Evolutionary conservation across 495 filamentous ascomycete genomes (phyloP).

Genomic region (Geoglossum glabrum): DNA sequence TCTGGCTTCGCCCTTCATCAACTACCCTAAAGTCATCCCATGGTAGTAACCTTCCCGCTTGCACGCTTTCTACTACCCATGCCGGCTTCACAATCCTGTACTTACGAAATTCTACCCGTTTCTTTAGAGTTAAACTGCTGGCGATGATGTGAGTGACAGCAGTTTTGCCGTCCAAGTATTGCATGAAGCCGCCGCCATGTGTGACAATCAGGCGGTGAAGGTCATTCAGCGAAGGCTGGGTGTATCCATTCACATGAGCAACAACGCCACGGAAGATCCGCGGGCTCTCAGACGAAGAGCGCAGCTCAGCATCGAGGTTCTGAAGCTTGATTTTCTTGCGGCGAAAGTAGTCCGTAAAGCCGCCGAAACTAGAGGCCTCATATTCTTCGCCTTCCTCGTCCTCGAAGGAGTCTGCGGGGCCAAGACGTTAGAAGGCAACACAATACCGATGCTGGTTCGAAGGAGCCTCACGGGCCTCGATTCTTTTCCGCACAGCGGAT

Average conservation of each 20-base stretch:
- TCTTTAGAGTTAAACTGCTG: constrained; percentile 75
- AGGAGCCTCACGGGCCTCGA: constrained; percentile 38
- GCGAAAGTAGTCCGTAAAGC: constrained; percentile 75
- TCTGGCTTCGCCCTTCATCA: constrained; percentile 58
- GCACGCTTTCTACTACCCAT: constrained; percentile 81
- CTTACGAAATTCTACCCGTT: constrained; percentile 59
- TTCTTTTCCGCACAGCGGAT: constrained; percentile 57
- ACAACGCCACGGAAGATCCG: constrained; percentile 78
- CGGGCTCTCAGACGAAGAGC: constrained; percentile 46
- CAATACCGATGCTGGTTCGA: not conserved
- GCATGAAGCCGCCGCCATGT: constrained; percentile 81
- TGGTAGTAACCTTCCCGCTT: constrained; percentile 56
- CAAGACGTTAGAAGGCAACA: not conserved
- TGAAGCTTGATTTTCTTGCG: constrained; percentile 92
- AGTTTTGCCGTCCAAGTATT: constrained; percentile 90
- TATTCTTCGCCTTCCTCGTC: constrained; percentile 83
- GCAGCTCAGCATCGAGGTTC: constrained; percentile 70
- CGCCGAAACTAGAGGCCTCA: constrained; percentile 65
- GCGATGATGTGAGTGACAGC: constrained; percentile 89
- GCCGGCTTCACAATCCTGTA: constrained; percentile 93
- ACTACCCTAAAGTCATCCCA: constrained; percentile 71
- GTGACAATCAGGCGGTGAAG: constrained; percentile 69
- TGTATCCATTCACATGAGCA: constrained; percentile 83
- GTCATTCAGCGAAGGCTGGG: constrained; percentile 73
- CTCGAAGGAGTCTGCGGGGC: constrained; percentile 31